Evolutionary conservation across 1,284 basidiomycete genomes (phyloP).

Genomic region (Tremellales sp.): DNA sequence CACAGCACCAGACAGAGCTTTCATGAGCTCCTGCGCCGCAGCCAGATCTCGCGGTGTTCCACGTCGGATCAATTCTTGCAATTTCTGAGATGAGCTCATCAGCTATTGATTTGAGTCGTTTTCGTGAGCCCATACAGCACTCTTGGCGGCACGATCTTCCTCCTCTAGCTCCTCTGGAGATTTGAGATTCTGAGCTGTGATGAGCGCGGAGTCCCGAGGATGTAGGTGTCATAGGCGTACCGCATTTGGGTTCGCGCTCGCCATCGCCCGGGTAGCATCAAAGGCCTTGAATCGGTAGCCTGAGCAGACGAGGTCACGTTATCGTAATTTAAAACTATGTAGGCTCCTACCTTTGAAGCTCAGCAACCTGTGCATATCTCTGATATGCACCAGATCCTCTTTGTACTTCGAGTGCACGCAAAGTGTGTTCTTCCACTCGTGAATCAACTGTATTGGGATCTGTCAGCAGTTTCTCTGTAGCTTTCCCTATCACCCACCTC

Average conservation of each 20-base stretch:
- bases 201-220: constrained; percentile 1
- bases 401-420: constrained; percentile 87
- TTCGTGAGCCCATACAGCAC: constrained; percentile 56
- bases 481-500: constrained; percentile 72
- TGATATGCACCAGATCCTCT: constrained; percentile 93
- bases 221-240: constrained; percentile 48
- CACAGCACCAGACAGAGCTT: constrained; percentile 81
- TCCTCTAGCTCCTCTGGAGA: constrained; percentile 93
- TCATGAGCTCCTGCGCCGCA: constrained; percentile 97
- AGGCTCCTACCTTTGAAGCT: constrained; percentile 77
- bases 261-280: constrained; percentile 52
- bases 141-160: constrained; percentile 91
- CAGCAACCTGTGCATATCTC: constrained; percentile 95
- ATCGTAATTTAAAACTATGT: background rate
- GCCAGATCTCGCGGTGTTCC: constrained; percentile 94
- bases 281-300: constrained; percentile 82
- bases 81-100: constrained; percentile 56
- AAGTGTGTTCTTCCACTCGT: constrained; percentile 92
- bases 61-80: constrained; percentile 94
- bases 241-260: constrained; percentile 52
- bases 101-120: background rate
- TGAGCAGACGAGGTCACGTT: constrained; percentile 19
- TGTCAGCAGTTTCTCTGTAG: constrained; percentile 64
- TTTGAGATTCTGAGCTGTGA: constrained; percentile 70
- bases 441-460: constrained; percentile 54